Conservation (phyloP, 2,329 filamentous ascomycete genomes). For the Albifimbria verrucaria region DNA sequence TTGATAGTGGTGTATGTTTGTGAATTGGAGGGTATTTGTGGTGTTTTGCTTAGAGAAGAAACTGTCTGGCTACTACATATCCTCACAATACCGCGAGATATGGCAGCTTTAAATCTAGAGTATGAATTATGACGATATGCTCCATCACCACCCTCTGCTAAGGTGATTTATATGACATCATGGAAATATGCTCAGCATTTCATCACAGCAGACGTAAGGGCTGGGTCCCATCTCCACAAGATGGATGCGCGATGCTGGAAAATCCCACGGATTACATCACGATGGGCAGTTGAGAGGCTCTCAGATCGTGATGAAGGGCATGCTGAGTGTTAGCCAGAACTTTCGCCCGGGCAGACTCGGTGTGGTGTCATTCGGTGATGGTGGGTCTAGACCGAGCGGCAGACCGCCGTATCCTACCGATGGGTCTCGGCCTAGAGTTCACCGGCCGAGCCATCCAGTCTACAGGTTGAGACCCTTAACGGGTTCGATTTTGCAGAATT, state of each 20-base stretch:
- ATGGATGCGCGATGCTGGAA: background rate
- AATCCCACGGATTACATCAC: background rate
- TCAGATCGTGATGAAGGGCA: background rate
- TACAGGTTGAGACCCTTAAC: too few relatives aligned
- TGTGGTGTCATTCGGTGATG: too few relatives aligned
- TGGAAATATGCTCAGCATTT: conserved; percentile 5
- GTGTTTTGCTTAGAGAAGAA: background rate
- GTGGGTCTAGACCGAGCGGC: too few relatives aligned
- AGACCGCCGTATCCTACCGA: too few relatives aligned
- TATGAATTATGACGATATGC: background rate
- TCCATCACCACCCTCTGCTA: too few relatives aligned
- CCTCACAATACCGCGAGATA: background rate
- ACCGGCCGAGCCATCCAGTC: too few relatives aligned
- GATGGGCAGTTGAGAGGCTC: background rate
- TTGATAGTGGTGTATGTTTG: conserved; percentile 1
- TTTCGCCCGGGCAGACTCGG: too few relatives aligned
- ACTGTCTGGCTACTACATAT: background rate
- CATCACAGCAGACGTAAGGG: conserved; percentile 1
- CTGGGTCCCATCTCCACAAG: background rate
- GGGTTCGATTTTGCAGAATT: too few relatives aligned
- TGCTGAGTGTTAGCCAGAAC: background rate
- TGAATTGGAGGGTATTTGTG: background rate
- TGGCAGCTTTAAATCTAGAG: background rate
- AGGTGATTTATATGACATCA: conserved; percentile 5
- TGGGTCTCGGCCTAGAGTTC: too few relatives aligned